Conservation (phyloP, 352 stramenopile species). For the Pythium angustatum region DNA sequence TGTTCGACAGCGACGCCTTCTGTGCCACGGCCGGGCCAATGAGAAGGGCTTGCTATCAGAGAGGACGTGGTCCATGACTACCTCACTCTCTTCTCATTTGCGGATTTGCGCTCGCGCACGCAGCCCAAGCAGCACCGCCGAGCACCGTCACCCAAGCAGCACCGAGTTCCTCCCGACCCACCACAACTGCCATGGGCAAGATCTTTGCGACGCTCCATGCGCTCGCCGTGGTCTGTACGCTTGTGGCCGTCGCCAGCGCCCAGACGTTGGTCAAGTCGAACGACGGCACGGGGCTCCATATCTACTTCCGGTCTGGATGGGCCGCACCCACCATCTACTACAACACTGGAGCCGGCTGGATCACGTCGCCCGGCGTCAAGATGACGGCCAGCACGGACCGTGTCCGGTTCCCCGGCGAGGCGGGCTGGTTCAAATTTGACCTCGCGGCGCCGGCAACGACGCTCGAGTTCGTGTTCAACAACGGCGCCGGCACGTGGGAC, state of each 20-base stretch:
- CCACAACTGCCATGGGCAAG: not conserved
- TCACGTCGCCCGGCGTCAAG: conserved; percentile 30
- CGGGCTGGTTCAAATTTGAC: conserved; percentile 43
- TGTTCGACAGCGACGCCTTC: too few species aligned
- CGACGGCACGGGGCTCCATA: conserved; percentile 43
- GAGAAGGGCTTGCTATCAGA: too few species aligned
- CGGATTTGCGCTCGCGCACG: conserved; percentile 30
- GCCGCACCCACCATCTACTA: conserved; percentile 51
- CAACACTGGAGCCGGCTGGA: conserved; percentile 37
- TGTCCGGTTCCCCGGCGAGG: conserved; percentile 20
- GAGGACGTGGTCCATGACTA: too few species aligned
- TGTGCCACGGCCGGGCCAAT: too few species aligned
- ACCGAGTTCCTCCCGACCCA: not conserved
- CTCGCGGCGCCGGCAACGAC: conserved; percentile 24
- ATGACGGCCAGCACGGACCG: conserved; percentile 34
- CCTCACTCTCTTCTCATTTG: too few species aligned
- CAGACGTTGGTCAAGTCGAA: conserved; percentile 41
- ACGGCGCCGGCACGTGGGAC: conserved; percentile 43
- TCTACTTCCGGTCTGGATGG: conserved; percentile 56
- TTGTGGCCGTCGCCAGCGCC: conserved; percentile 17
- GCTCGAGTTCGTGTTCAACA: conserved; percentile 51
- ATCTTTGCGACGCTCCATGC: not conserved
- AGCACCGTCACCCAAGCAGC: not conserved
- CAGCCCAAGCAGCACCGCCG: conserved; percentile 1
- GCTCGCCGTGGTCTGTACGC: conserved; percentile 4